phyloP scores from a whole-genome alignment of 768 basidiomycete genomes.

The Podaxis carcinomalis region DNA sequence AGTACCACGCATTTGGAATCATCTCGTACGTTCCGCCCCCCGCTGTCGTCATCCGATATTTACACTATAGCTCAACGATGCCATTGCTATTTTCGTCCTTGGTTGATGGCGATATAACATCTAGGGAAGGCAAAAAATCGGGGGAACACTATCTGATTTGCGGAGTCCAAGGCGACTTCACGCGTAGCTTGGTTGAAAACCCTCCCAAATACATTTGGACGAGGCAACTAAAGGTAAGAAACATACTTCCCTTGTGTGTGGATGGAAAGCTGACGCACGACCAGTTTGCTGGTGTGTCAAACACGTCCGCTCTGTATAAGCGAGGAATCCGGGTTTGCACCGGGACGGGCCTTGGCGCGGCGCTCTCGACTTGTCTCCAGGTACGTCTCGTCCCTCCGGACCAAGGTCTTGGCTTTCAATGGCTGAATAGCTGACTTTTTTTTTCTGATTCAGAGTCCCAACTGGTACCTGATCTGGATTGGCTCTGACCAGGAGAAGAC shows the following conservation, averaged over 20 bases:
- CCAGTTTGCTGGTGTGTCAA: slow-evolving; percentile 78
- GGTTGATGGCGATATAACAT: neutral
- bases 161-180: slow-evolving; percentile 84
- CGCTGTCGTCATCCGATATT: neutral
- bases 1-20: slow-evolving; percentile 84
- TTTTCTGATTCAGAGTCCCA: slow-evolving; percentile 31
- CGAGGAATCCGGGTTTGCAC: slow-evolving; percentile 84
- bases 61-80: neutral
- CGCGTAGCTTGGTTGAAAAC: slow-evolving; percentile 64
- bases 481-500: slow-evolving; percentile 84
- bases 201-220: slow-evolving; percentile 77
- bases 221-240: slow-evolving; percentile 66
- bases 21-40: slow-evolving; percentile 52
- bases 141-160: slow-evolving; percentile 81
- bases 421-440: neutral
- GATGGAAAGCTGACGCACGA: neutral
- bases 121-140: slow-evolving; percentile 66
- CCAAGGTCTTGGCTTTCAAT: neutral
- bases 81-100: neutral
- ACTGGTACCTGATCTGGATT: slow-evolving; percentile 80
- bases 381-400: slow-evolving; percentile 31
- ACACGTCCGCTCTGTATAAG: slow-evolving; percentile 72
- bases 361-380: slow-evolving; percentile 79
- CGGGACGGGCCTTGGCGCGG: slow-evolving; percentile 80
- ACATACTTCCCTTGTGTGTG: neutral